These are phyloP conservation scores for Pseudocercospora cruenta DNA, from an alignment of 2,329 filamentous ascomycete genomes.

Conservation along the genomic window DNA sequence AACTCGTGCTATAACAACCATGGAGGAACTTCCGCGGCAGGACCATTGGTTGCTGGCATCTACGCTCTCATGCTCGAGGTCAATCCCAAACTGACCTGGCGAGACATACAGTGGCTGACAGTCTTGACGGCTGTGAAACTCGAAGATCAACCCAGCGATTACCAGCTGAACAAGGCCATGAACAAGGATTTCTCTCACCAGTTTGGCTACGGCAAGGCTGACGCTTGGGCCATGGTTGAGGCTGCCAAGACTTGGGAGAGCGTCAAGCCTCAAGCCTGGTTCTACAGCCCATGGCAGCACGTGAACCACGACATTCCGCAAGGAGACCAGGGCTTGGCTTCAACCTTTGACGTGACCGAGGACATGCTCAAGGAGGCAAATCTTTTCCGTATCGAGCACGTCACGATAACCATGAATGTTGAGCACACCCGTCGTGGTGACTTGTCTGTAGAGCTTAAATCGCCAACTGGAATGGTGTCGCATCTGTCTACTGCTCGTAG, in stretches of 20 bases:
- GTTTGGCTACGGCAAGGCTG: slow-evolving; percentile 94
- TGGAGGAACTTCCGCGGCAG: slow-evolving; percentile 93
- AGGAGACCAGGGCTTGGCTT: slow-evolving; percentile 76
- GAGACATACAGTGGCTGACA: slow-evolving; percentile 90
- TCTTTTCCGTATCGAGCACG: slow-evolving; percentile 84
- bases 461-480: slow-evolving; percentile 78
- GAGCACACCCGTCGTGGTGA: slow-evolving; percentile 86
- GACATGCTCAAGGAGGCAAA: slow-evolving; percentile 83
- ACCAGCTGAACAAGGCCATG: slow-evolving; percentile 73
- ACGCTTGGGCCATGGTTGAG: slow-evolving; percentile 83
- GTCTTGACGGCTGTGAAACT: slow-evolving; percentile 82
- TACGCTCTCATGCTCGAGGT: slow-evolving; percentile 85
- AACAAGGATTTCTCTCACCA: slow-evolving; percentile 91
- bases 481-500: slow-evolving; percentile 78
- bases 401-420: slow-evolving; percentile 97
- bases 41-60: slow-evolving; percentile 87
- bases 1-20: slow-evolving; percentile 81
- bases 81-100: slow-evolving; percentile 86
- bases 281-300: slow-evolving; percentile 88
- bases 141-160: slow-evolving; percentile 71
- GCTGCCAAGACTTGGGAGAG: slow-evolving; percentile 81
- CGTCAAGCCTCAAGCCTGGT: slow-evolving; percentile 96
- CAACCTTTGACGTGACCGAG: slow-evolving; percentile 78
- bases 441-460: slow-evolving; percentile 86
- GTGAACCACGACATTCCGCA: slow-evolving; percentile 85